Evolutionary conservation across 2,329 filamentous ascomycete species (phyloP).

Genomic region (Fusarium verticillioides): DNA sequence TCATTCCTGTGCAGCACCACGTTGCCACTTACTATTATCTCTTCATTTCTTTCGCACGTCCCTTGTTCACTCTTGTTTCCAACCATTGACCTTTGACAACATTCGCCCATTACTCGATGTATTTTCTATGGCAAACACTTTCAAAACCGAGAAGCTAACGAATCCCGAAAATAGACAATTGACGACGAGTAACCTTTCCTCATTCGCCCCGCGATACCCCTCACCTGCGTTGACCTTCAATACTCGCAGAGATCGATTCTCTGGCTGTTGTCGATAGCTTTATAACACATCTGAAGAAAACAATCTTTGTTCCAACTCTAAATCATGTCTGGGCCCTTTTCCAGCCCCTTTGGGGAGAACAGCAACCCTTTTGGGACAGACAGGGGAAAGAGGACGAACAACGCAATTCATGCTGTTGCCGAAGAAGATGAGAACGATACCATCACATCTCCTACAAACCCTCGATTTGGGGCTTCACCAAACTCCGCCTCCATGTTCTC

Average conservation of each 20-base stretch:
- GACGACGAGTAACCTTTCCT: constrained; percentile 67
- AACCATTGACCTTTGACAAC: background rate
- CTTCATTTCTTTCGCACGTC: background rate
- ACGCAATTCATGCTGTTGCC: constrained; percentile 67
- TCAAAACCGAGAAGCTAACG: constrained; percentile 62
- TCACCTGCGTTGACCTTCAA: constrained; percentile 78
- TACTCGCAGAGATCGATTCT: constrained; percentile 60
- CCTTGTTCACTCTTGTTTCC: background rate
- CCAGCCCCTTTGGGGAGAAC: constrained; percentile 74
- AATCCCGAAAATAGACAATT: constrained; percentile 71
- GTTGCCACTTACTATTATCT: constrained; percentile 9
- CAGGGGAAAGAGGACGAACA: constrained; percentile 38
- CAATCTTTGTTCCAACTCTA: constrained; percentile 14
- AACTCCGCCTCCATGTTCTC: constrained; percentile 55
- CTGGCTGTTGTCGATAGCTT: constrained; percentile 18
- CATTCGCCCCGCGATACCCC: constrained; percentile 70
- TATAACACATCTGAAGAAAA: background rate
- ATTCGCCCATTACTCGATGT: background rate
- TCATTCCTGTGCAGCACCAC: constrained; percentile 7
- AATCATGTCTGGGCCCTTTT: constrained; percentile 81
- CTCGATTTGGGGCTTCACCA: constrained; percentile 62
- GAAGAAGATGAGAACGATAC: constrained; percentile 86
- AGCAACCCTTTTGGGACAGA: constrained; percentile 49
- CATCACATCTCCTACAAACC: constrained; percentile 78
- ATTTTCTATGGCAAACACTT: constrained; percentile 49